Conservation (phyloP, 106 monocot species). For the Ottelia alismoides region DNA sequence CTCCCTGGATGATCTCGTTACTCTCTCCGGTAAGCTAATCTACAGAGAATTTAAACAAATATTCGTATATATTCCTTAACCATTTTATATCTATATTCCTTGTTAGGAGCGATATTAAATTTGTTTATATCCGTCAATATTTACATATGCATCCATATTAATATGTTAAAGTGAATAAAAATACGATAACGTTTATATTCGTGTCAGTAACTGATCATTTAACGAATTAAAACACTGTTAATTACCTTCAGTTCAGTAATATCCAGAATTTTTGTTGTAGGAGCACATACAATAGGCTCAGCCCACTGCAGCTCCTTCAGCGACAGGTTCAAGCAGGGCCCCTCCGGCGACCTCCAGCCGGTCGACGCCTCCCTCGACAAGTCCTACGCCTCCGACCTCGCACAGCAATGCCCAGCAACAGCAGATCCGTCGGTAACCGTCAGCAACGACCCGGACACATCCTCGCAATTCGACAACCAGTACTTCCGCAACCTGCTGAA, state of each 20-base stretch:
- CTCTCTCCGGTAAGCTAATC: constrained; percentile 80
- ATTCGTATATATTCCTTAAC: too few species aligned
- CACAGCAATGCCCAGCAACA: constrained; percentile 26
- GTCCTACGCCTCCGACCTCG: constrained; percentile 33
- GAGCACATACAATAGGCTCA: constrained; percentile 61
- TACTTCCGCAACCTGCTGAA: constrained; percentile 45
- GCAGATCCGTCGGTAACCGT: constrained; percentile 16
- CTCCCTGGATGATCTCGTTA: constrained; percentile 52
- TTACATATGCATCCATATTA: too few species aligned
- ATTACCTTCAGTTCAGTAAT: too few species aligned
- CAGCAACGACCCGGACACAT: constrained; percentile 31
- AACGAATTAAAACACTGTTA: too few species aligned
- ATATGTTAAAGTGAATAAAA: too few species aligned
- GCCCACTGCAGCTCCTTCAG: constrained; percentile 57
- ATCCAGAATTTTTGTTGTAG: too few species aligned
- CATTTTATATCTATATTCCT: too few species aligned
- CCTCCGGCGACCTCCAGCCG: constrained; percentile 18
- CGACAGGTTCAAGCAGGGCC: constrained; percentile 29
- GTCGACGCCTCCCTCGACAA: constrained; percentile 31
- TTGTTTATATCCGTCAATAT: too few species aligned
- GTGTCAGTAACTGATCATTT: too few species aligned
- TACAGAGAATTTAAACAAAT: too few species aligned
- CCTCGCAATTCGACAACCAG: constrained; percentile 44
- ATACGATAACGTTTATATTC: too few species aligned
- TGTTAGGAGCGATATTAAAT: too few species aligned